Conservation (phyloP, 73 alveolate species). For the Paramecium sexaurelia region DNA sequence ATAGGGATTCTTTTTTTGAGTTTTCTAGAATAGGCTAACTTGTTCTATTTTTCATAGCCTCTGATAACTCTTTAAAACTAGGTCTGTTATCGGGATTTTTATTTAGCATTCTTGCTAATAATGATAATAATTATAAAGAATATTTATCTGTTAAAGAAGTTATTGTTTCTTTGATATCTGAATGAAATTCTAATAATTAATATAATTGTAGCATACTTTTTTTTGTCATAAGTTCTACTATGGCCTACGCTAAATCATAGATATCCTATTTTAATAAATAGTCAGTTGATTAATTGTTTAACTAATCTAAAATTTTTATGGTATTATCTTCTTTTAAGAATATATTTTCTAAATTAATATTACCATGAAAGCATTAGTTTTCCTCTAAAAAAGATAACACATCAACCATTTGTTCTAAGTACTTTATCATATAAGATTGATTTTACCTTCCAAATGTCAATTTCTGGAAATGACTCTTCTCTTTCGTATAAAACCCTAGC, state of each 20-base stretch:
- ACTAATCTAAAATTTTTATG: background rate
- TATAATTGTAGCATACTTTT: background rate
- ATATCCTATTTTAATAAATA: constrained; percentile 1
- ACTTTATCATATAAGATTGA: background rate
- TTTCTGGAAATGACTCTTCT: background rate
- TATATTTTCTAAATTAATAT: background rate
- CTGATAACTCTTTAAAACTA: background rate
- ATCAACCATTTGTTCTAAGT: background rate
- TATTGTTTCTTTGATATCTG: background rate
- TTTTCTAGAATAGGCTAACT: background rate
- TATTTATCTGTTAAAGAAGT: background rate
- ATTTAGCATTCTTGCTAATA: background rate
- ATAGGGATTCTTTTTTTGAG: background rate
- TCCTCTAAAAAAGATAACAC: background rate
- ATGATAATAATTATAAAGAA: background rate
- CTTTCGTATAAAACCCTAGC: background rate
- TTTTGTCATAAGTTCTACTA: background rate
- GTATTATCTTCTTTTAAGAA: background rate
- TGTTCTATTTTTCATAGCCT: background rate
- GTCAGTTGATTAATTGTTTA: background rate
- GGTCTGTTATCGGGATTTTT: background rate
- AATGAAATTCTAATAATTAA: background rate
- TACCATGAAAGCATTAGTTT: background rate
- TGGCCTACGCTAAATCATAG: background rate
- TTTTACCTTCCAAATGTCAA: constrained; percentile 8